Evolutionary conservation across 306 rosid species (phyloP).

Genomic region (Calophaca sinica): DNA sequence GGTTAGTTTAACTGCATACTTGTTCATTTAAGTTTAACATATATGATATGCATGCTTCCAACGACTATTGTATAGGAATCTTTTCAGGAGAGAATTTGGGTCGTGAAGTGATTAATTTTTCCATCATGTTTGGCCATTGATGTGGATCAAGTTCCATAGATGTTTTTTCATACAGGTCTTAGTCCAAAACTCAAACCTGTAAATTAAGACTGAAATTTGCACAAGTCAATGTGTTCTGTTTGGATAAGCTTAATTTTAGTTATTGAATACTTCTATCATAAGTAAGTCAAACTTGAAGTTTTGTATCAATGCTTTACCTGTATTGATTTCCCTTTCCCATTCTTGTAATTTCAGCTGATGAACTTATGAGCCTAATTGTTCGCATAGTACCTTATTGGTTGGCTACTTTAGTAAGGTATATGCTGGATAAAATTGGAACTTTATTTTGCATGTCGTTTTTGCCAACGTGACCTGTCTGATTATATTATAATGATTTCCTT

Average conservation of each 20-base stretch:
- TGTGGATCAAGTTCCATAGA: slow-evolving; percentile 25
- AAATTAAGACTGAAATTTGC: slow-evolving; percentile 21
- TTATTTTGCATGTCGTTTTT: too few relatives aligned
- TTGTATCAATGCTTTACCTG: too few relatives aligned
- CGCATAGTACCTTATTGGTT: too few relatives aligned
- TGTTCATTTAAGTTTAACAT: slow-evolving; percentile 21
- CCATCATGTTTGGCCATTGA: slow-evolving; percentile 24
- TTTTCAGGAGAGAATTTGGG: slow-evolving; percentile 17
- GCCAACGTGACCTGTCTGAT: too few relatives aligned
- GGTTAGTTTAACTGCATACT: slow-evolving; percentile 55
- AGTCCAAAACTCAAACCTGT: slow-evolving; percentile 26
- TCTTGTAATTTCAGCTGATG: too few relatives aligned
- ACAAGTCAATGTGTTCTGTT: slow-evolving; percentile 6
- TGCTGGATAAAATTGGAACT: too few relatives aligned
- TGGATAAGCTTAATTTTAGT: slow-evolving; percentile 28
- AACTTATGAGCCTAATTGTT: too few relatives aligned
- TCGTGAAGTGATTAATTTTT: slow-evolving; percentile 30
- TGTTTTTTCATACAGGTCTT: neutral
- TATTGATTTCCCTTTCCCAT: too few relatives aligned
- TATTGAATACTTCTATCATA: too few relatives aligned
- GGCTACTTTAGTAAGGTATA: too few relatives aligned
- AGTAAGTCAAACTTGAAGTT: too few relatives aligned
- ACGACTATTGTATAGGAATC: neutral
- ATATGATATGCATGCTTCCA: slow-evolving; percentile 21
- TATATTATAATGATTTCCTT: too few relatives aligned